Evolutionary conservation across 148 eudicot genomes (phyloP).

Genomic region (Camellia lanceoleosa): DNA sequence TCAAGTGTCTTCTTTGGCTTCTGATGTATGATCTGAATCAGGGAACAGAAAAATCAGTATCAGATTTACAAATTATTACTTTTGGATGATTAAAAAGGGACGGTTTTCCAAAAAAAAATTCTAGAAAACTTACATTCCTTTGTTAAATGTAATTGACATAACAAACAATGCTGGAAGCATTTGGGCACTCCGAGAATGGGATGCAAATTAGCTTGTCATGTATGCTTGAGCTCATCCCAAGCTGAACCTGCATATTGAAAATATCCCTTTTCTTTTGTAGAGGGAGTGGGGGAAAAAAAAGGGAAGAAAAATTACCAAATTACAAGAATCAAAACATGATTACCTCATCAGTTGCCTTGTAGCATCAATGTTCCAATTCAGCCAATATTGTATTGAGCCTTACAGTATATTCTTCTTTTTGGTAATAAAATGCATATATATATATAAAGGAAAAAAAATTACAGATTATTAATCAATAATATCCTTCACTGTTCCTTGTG

Average conservation of each 20-base stretch:
- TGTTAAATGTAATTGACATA: neutral
- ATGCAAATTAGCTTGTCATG: too few relatives aligned
- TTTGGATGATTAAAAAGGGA: neutral
- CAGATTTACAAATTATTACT: neutral
- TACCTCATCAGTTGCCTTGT: constrained; percentile 79
- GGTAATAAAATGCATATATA: too few relatives aligned
- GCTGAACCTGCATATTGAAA: constrained; percentile 64
- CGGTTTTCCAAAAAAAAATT: neutral
- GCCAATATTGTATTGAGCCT: constrained; percentile 38
- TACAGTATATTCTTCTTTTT: too few relatives aligned
- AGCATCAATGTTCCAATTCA: constrained; percentile 77
- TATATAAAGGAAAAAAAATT: too few relatives aligned
- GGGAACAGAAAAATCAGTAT: constrained; percentile 15
- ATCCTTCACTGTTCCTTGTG: constrained; percentile 4
- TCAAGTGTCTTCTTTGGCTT: constrained; percentile 35
- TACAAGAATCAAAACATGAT: constrained; percentile 8
- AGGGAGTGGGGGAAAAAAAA: neutral
- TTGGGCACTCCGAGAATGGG: neutral
- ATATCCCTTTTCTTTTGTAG: constrained; percentile 20
- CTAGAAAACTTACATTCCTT: neutral
- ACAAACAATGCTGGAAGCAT: neutral
- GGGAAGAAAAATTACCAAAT: neutral
- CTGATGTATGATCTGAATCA: constrained; percentile 76
- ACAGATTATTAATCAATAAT: neutral
- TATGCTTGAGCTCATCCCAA: too few relatives aligned